Evolutionary conservation across 176 grass and related monocot genomes (phyloP), one percentile per base, ranked within the genome.

Genomic region (Olyra latifolia): DNA sequence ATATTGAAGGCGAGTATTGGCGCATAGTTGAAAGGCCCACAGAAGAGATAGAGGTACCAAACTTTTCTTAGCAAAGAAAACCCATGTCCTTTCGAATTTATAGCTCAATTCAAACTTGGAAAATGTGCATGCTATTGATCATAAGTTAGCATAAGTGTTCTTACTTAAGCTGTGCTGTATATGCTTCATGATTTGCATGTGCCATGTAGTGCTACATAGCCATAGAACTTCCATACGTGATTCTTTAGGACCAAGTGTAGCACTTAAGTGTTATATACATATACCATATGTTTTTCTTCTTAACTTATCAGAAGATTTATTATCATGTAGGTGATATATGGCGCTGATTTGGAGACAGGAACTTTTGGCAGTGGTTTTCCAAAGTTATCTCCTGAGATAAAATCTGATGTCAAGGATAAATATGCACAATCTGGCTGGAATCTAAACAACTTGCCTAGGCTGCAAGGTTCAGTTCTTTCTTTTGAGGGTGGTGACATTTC

Each of bases 1-100:
- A 91, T 72, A 94, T 98, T 59, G 92, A 94, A 86, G 92, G 91
- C n/a, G 91, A 92, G 69, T 98, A 94, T 84, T 98, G 91, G 91
- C 89, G 95, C 58, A 94, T 97, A 76, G 89, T 97, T 58, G 94
- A 97, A 62, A 90, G 53, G 65, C 91, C 94, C 30, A 92, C 94
- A 62, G 82, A 89, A 86, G 94, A 97, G 80, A 92, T 97, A 77
- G 91, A 97, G 94, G 94, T 97, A 92, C 16, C 40, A 9, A 9
- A 48, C 17, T 72, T 65, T 5, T 69, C 76, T 82, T 55, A 67
- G 6, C 28, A 14, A 40, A 83, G 46, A 40, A 17, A 20, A 69
- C 11, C 13, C 53, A 65, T 80, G 14, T 22, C 1, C n/a, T 43
- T 42, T 69, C 8, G n/a, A 79, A 38, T 82, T 80, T 20, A 40